phyloP scores from a whole-genome alignment of 129 eudicot genomes.

The Flaveria bidentis region DNA sequence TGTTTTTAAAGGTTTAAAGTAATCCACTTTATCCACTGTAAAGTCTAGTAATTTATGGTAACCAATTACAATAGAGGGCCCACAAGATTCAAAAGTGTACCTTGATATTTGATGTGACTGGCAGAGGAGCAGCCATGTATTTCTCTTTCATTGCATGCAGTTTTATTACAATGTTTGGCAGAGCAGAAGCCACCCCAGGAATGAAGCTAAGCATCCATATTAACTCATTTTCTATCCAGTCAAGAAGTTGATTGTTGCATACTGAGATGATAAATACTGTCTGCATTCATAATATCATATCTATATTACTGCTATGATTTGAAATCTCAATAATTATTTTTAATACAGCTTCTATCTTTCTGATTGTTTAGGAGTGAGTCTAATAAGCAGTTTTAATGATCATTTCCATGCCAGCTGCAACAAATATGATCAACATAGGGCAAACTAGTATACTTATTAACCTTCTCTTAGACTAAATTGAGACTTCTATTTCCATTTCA shows the following conservation, averaged over 20 bases:
- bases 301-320: neutral
- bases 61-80: neutral
- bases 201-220: constrained; percentile 77
- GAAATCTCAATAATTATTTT: neutral
- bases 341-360: neutral
- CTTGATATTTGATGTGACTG: constrained; percentile 63
- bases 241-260: constrained; percentile 94
- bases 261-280: constrained; percentile 82
- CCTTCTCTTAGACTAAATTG: neutral
- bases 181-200: constrained; percentile 69
- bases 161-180: constrained; percentile 64
- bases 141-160: constrained; percentile 81
- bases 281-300: constrained; percentile 35
- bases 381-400: neutral
- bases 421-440: neutral
- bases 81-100: constrained; percentile 26
- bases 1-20: too few species aligned
- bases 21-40: too few species aligned
- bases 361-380: neutral
- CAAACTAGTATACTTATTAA: too few species aligned
- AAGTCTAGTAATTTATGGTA: too few species aligned
- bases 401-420: neutral
- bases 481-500: too few species aligned
- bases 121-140: constrained; percentile 63
- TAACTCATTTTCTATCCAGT: constrained; percentile 87